Evolutionary conservation across 192 early-diverging fungal species (phyloP).

Genomic region (Linnemannia hyalina): DNA sequence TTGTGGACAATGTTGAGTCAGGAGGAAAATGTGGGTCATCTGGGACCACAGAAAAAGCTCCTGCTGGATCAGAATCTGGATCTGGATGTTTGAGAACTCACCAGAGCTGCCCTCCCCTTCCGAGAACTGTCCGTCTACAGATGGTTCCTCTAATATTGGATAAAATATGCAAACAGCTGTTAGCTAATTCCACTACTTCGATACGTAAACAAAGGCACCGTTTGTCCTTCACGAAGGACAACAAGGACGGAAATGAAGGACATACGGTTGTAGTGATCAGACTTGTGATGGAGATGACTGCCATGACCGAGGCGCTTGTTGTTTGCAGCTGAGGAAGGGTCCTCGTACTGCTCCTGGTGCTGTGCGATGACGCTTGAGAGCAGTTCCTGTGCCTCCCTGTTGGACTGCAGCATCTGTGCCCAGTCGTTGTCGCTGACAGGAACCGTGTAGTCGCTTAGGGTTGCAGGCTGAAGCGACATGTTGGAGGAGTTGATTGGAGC

Average conservation of each 20-base stretch:
- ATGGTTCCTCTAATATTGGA: background rate
- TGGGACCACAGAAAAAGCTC: background rate
- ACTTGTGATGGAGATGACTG: slow-evolving; percentile 27
- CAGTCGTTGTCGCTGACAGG: slow-evolving; percentile 42
- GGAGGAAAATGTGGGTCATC: background rate
- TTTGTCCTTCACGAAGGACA: too few species aligned
- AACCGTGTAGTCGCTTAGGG: slow-evolving; percentile 30
- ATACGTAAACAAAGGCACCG: too few species aligned
- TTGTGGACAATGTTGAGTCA: background rate
- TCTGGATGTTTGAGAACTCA: slow-evolving; percentile 4
- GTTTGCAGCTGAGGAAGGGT: slow-evolving; percentile 31
- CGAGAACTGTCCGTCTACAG: slow-evolving; percentile 11
- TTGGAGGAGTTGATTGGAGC: background rate
- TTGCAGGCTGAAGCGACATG: slow-evolving; percentile 41
- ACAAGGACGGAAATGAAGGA: too few species aligned
- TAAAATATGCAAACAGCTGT: background rate
- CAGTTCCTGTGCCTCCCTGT: slow-evolving; percentile 60
- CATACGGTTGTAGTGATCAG: slow-evolving; percentile 20
- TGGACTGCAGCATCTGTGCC: slow-evolving; percentile 51
- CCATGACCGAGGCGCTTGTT: slow-evolving; percentile 53
- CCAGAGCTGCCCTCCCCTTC: slow-evolving; percentile 45
- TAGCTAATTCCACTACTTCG: background rate
- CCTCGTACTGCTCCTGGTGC: slow-evolving; percentile 54
- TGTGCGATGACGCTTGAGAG: slow-evolving; percentile 60
- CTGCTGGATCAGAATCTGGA: background rate